Conservation (phyloP, 495 filamentous ascomycete genomes). For the Podospora australis region DNA sequence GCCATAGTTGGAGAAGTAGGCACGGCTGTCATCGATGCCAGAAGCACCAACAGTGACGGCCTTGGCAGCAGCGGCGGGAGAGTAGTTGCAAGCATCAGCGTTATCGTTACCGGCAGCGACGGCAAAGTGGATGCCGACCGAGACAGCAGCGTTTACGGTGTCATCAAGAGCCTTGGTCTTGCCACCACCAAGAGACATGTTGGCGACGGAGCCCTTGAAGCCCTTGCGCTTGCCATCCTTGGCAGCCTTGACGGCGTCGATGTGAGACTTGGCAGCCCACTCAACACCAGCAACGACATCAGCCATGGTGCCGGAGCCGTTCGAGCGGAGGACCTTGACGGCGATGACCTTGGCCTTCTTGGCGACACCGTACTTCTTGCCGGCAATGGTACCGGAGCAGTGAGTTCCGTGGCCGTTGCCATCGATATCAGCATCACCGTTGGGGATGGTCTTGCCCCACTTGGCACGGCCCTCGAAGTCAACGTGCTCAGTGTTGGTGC, state of each 20-base stretch:
- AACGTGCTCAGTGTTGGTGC: slow-evolving; percentile 86
- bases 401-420: slow-evolving; percentile 99
- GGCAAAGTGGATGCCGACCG: slow-evolving; percentile 89
- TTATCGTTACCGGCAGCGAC: slow-evolving; percentile 99
- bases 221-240: slow-evolving; percentile 82
- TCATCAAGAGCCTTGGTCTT: slow-evolving; percentile 85
- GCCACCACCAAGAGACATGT: slow-evolving; percentile 98
- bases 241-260: slow-evolving; percentile 63
- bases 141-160: slow-evolving; percentile 89
- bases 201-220: slow-evolving; percentile 98
- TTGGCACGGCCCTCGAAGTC: slow-evolving; percentile 93
- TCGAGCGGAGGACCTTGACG: slow-evolving; percentile 96
- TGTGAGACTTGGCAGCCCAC: slow-evolving; percentile 77
- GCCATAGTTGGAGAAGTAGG: slow-evolving; percentile 99
- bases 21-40: slow-evolving; percentile 87
- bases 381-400: slow-evolving; percentile 96
- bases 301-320: slow-evolving; percentile 96
- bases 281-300: slow-evolving; percentile 98
- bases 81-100: slow-evolving; percentile 98
- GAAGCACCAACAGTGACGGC: slow-evolving; percentile 96
- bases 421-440: slow-evolving; percentile 76
- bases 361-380: slow-evolving; percentile 97
- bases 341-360: slow-evolving; percentile 97
- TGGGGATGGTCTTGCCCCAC: slow-evolving; percentile 96
- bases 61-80: slow-evolving; percentile 87